A percentile compares a stretch with the other conserved stretches of the same genome.
Evolutionary conservation across 306 rosid genomes (phyloP).

Genomic region (Phaseolus lunatus): DNA sequence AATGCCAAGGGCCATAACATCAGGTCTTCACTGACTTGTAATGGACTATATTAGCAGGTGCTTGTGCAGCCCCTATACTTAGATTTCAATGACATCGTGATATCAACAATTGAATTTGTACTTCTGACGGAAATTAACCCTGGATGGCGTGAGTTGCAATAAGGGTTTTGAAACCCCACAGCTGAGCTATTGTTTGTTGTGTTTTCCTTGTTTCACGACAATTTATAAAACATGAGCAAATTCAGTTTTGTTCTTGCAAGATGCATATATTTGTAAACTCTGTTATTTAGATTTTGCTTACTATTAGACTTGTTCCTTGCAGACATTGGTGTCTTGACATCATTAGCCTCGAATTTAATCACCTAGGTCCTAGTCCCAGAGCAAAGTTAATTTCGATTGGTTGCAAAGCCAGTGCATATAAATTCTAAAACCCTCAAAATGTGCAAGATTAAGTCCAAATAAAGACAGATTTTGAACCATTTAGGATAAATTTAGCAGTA

Average conservation of each 20-base stretch:
- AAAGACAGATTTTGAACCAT: background rate
- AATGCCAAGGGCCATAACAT: background rate
- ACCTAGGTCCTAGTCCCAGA: too few species aligned
- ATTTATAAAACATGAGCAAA: background rate
- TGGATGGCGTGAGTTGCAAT: constrained; percentile 14
- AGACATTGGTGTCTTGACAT: background rate
- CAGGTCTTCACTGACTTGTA: constrained; percentile 9
- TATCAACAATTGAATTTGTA: constrained; percentile 36
- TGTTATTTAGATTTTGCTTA: background rate
- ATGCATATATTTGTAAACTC: background rate
- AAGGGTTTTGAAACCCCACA: constrained; percentile 28
- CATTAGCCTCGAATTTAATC: background rate
- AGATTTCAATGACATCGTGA: constrained; percentile 13
- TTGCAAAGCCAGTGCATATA: background rate
- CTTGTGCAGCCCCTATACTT: constrained; percentile 23
- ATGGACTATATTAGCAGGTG: constrained; percentile 26
- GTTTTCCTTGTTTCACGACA: background rate
- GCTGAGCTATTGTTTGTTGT: constrained; percentile 14
- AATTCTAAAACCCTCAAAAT: background rate
- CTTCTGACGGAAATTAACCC: constrained; percentile 18
- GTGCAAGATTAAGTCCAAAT: background rate
- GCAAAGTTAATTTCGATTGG: too few species aligned
- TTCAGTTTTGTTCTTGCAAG: constrained; percentile 6
- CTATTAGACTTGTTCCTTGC: background rate
- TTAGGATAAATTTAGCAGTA: background rate